phyloP scores from a whole-genome alignment of 1,284 basidiomycete genomes.

The Amylostereum areolatum region DNA sequence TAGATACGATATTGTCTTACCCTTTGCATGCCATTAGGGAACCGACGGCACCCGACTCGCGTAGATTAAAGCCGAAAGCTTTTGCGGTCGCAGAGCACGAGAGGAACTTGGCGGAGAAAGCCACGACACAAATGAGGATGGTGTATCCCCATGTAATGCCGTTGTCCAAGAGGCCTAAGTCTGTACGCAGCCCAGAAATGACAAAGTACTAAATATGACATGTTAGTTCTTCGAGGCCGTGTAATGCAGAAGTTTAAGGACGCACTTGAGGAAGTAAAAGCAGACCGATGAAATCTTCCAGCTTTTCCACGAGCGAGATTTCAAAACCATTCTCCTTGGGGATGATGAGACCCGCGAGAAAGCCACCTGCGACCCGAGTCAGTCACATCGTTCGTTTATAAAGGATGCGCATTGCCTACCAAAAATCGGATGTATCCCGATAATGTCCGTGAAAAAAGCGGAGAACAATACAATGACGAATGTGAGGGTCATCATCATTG shows the following conservation, averaged over 20 bases:
- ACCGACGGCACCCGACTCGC: slow-evolving; percentile 84
- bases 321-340: slow-evolving; percentile 85
- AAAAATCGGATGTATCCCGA: slow-evolving; percentile 70
- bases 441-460: slow-evolving; percentile 86
- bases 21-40: slow-evolving; percentile 94
- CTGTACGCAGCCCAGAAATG: slow-evolving; percentile 77
- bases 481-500: slow-evolving; percentile 74
- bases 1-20: slow-evolving; percentile 30
- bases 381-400: background rate
- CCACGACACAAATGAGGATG: slow-evolving; percentile 74
- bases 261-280: slow-evolving; percentile 76
- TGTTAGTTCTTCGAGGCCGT: background rate
- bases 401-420: slow-evolving; percentile 25
- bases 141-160: slow-evolving; percentile 85
- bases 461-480: slow-evolving; percentile 73
- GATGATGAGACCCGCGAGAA: slow-evolving; percentile 84
- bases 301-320: slow-evolving; percentile 67
- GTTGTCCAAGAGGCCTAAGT: slow-evolving; percentile 72
- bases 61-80: slow-evolving; percentile 61
- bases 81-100: slow-evolving; percentile 64
- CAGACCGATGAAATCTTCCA: slow-evolving; percentile 74
- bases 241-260: background rate
- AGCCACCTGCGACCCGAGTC: slow-evolving; percentile 49
- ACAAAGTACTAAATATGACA: slow-evolving; percentile 66
- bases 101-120: slow-evolving; percentile 76